A percentile compares a stretch with the other conserved stretches of the same genome.
phyloP scores from a whole-genome alignment of 2,329 filamentous ascomycete genomes.

The Stachybotrys chartarum region DNA sequence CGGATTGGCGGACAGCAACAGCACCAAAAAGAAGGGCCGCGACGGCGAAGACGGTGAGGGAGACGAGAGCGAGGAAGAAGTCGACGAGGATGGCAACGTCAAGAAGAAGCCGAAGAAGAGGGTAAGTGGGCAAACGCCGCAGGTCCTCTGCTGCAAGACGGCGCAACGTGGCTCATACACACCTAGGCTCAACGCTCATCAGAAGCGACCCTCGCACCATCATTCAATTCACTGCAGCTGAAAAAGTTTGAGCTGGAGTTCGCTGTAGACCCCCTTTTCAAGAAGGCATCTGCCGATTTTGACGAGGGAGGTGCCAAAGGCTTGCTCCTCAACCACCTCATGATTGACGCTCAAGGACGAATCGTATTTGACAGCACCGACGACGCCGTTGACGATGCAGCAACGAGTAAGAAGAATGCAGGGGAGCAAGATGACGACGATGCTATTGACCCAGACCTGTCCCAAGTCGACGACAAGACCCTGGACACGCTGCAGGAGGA shows the following conservation, averaged over 20 bases:
- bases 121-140: constrained; percentile 34
- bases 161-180: background rate
- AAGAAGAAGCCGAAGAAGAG: constrained; percentile 67
- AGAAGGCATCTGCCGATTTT: constrained; percentile 96
- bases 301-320: constrained; percentile 97
- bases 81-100: constrained; percentile 53
- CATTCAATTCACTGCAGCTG: constrained; percentile 79
- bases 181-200: constrained; percentile 64
- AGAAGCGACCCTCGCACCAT: constrained; percentile 86
- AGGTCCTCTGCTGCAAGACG: too few relatives aligned
- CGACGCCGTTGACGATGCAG: constrained; percentile 53
- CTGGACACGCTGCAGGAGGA: constrained; percentile 35
- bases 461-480: constrained; percentile 30
- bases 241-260: constrained; percentile 99
- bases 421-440: constrained; percentile 26
- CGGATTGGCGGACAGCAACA: constrained; percentile 82
- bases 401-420: constrained; percentile 24
- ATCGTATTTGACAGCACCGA: constrained; percentile 99
- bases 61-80: constrained; percentile 58
- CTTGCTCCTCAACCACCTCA: constrained; percentile 88
- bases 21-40: constrained; percentile 64
- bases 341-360: constrained; percentile 82
- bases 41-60: constrained; percentile 59
- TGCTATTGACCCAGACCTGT: constrained; percentile 8
- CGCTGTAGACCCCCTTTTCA: constrained; percentile 95